Evolutionary conservation across 805 yeast species (phyloP).

Genomic region (Zygotorulaspora florentina): DNA sequence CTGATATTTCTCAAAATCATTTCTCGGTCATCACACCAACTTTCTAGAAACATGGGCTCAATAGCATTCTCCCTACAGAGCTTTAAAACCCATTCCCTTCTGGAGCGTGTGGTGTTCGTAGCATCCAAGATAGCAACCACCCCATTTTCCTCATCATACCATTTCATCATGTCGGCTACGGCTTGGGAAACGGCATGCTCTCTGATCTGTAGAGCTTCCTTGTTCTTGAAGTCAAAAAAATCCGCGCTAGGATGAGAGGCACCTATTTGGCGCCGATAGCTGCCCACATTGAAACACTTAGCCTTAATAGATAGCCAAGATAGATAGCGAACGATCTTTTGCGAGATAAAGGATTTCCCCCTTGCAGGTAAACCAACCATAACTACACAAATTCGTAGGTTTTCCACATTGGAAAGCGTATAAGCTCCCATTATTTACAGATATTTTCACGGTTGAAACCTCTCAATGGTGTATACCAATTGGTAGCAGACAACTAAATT

Average conservation of each 20-base stretch:
- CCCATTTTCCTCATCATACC: conserved; percentile 79
- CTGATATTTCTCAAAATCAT: conserved; percentile 72
- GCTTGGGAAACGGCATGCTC: conserved; percentile 69
- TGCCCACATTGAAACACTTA: conserved; percentile 85
- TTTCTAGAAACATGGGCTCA: conserved; percentile 89
- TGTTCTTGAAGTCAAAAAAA: conserved; percentile 67
- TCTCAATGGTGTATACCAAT: background rate
- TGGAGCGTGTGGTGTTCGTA: conserved; percentile 73
- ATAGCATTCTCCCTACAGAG: conserved; percentile 62
- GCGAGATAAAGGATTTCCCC: conserved; percentile 92
- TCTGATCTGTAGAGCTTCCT: conserved; percentile 59
- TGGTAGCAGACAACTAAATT: background rate
- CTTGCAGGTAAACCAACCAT: conserved; percentile 89
- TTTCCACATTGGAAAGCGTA: conserved; percentile 42
- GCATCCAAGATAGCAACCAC: conserved; percentile 94
- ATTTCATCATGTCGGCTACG: conserved; percentile 71
- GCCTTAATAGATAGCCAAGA: conserved; percentile 89
- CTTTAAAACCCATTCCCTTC: conserved; percentile 61
- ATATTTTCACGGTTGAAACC: background rate
- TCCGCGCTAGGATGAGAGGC: conserved; percentile 56
- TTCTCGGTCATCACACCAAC: conserved; percentile 81
- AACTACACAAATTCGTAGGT: conserved; percentile 75
- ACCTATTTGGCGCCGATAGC: conserved; percentile 64
- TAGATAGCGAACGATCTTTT: conserved; percentile 85
- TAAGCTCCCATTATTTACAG: conserved; percentile 25